Conservation (phyloP, 306 rosid species). For the Mucuna pruriens region DNA sequence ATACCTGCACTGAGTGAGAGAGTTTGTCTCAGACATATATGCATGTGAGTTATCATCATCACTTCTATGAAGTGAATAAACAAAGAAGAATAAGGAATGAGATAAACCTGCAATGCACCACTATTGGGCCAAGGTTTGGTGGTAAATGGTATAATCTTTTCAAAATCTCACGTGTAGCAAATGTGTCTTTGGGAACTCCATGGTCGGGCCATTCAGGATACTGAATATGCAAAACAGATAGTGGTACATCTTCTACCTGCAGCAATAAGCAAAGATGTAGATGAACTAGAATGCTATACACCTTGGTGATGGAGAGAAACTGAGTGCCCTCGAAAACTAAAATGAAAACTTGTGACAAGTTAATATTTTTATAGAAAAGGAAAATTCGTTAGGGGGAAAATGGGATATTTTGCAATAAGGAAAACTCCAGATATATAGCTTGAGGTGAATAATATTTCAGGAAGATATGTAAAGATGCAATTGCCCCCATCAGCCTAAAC, state of each 20-base stretch:
- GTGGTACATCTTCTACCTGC: constrained; percentile 68
- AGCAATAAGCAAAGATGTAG: constrained; percentile 31
- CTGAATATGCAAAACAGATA: constrained; percentile 83
- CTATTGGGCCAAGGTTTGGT: constrained; percentile 77
- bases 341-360: background rate
- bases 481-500: background rate
- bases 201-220: constrained; percentile 98
- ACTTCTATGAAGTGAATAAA: background rate
- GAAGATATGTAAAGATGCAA: constrained; percentile 3
- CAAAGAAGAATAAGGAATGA: constrained; percentile 31
- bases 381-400: background rate
- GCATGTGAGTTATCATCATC: background rate
- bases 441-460: constrained; percentile 3
- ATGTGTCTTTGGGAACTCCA: constrained; percentile 85
- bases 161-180: constrained; percentile 75
- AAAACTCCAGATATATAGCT: background rate
- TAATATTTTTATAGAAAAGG: background rate
- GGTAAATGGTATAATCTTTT: constrained; percentile 69
- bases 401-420: background rate
- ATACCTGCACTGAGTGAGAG: constrained; percentile 92
- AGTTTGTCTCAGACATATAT: constrained; percentile 53
- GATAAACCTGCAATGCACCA: constrained; percentile 92
- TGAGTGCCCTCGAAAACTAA: constrained; percentile 28
- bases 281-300: constrained; percentile 10
- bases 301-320: constrained; percentile 35